Evolutionary conservation across 108 stramenopile genomes (phyloP).

Genomic region (Cyclotella cryptica): DNA sequence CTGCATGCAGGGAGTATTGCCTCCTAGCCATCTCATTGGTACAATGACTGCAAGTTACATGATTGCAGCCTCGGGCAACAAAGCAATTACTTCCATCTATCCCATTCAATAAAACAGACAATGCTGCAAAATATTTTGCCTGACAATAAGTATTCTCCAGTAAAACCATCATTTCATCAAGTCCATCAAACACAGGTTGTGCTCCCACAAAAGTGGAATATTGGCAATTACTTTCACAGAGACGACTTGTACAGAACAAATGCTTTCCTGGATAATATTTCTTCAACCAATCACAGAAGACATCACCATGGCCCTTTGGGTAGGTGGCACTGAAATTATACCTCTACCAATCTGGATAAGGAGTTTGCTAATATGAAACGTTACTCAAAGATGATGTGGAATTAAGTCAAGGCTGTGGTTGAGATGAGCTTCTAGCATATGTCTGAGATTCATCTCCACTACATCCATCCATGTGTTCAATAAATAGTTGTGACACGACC

Average conservation of each 20-base stretch:
- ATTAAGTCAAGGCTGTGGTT: not conserved
- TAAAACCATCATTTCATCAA: not conserved
- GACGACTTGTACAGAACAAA: not conserved
- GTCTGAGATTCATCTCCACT: not conserved
- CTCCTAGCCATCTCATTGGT: not conserved
- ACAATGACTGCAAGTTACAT: slow-evolving; percentile 2
- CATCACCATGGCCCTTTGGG: not conserved
- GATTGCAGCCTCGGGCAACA: not conserved
- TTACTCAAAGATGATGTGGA: slow-evolving; percentile 3
- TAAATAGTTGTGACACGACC: not conserved
- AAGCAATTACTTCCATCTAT: not conserved
- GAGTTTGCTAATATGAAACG: not conserved
- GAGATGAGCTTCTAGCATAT: not conserved
- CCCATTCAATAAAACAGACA: not conserved
- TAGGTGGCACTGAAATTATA: not conserved
- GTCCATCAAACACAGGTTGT: slow-evolving; percentile 1
- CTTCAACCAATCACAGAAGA: not conserved
- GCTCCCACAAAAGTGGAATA: slow-evolving; percentile 7
- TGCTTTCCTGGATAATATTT: not conserved
- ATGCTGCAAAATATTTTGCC: slow-evolving; percentile 3
- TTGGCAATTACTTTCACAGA: not conserved
- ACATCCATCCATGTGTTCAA: not conserved
- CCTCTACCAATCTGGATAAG: not conserved
- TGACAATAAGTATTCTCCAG: not conserved
- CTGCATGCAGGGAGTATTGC: slow-evolving; percentile 22